Conservation (phyloP, 2,329 filamentous ascomycete genomes). For the Paracamarosporium sp. region DNA sequence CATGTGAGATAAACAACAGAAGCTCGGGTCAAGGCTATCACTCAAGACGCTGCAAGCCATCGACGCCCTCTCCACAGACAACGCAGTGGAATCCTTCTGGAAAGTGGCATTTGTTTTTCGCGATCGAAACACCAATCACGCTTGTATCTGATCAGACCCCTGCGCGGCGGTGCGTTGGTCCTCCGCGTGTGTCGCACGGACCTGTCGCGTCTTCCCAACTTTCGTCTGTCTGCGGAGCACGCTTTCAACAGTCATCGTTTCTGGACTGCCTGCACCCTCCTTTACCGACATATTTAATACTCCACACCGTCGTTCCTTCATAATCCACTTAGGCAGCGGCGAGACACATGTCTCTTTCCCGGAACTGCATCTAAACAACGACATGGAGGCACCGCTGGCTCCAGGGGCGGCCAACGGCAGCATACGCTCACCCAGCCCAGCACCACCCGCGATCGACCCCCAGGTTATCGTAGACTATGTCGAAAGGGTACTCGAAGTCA, state of each 20-base stretch:
- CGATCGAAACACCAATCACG: slow-evolving; percentile 8
- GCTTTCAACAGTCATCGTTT: slow-evolving; percentile 30
- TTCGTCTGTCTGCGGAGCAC: slow-evolving; percentile 22
- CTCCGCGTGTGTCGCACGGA: slow-evolving; percentile 5
- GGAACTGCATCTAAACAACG: slow-evolving; percentile 29
- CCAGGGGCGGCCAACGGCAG: slow-evolving; percentile 49
- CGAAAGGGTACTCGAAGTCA: slow-evolving; percentile 55
- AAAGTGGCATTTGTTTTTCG: slow-evolving; percentile 4
- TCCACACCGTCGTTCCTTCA: slow-evolving; percentile 8
- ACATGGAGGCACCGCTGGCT: slow-evolving; percentile 51
- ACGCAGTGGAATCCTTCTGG: slow-evolving; percentile 7
- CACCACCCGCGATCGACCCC: slow-evolving; percentile 52
- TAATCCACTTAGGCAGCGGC: slow-evolving; percentile 22
- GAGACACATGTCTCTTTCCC: slow-evolving; percentile 41
- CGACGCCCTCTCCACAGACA: neutral
- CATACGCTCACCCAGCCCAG: slow-evolving; percentile 43
- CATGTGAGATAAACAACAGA: slow-evolving; percentile 6
- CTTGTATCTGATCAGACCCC: slow-evolving; percentile 1
- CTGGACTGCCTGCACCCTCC: slow-evolving; percentile 17
- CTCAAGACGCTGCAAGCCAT: neutral
- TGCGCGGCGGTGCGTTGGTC: slow-evolving; percentile 1
- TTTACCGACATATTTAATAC: slow-evolving; percentile 10
- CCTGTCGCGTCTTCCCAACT: slow-evolving; percentile 26
- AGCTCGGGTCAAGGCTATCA: neutral
- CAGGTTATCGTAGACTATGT: slow-evolving; percentile 57